Conservation (phyloP, 2,329 filamentous ascomycete genomes). For the Penicillium sp. region DNA sequence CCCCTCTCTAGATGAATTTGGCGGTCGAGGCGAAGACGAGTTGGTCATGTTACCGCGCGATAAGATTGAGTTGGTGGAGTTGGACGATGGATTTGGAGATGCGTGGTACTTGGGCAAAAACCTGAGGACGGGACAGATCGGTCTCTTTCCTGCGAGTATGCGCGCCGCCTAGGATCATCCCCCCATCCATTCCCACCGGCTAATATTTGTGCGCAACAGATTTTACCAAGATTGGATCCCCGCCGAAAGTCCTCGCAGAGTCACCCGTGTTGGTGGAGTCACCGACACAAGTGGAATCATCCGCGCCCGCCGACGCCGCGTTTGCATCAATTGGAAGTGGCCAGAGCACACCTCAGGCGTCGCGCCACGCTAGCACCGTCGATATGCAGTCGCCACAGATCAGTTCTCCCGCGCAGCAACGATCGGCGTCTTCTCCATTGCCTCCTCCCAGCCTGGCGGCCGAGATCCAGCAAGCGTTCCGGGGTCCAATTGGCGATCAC, state of each 20-base stretch:
- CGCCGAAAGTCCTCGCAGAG: conserved; percentile 6
- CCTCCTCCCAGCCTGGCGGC: conserved; percentile 35
- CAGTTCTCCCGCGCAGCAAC: conserved; percentile 28
- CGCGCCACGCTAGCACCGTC: conserved; percentile 36
- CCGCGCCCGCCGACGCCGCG: conserved; percentile 19
- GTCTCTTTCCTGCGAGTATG: conserved; percentile 50
- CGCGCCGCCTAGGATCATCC: not conserved
- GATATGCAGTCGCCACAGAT: conserved; percentile 27
- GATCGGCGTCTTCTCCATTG: conserved; percentile 38
- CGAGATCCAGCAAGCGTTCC: conserved; percentile 44
- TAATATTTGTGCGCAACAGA: conserved; percentile 10
- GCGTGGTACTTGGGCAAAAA: conserved; percentile 61
- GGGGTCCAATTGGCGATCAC: conserved; percentile 49
- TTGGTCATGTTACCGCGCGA: conserved; percentile 77
- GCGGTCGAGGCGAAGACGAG: conserved; percentile 87
- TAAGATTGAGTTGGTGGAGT: conserved; percentile 60
- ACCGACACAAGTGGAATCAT: conserved; percentile 14
- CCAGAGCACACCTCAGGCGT: conserved; percentile 41
- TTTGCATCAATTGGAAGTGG: conserved; percentile 31
- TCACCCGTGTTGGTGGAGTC: conserved; percentile 11
- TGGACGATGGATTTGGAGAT: conserved; percentile 64
- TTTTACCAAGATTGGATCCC: conserved; percentile 14
- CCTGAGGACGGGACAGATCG: conserved; percentile 40
- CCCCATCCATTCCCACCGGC: not conserved
- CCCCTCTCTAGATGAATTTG: conserved; percentile 72